These are phyloP conservation scores for Clonostachys chloroleuca DNA, from an alignment of 2,329 filamentous ascomycete genomes.

Conservation along the genomic window DNA sequence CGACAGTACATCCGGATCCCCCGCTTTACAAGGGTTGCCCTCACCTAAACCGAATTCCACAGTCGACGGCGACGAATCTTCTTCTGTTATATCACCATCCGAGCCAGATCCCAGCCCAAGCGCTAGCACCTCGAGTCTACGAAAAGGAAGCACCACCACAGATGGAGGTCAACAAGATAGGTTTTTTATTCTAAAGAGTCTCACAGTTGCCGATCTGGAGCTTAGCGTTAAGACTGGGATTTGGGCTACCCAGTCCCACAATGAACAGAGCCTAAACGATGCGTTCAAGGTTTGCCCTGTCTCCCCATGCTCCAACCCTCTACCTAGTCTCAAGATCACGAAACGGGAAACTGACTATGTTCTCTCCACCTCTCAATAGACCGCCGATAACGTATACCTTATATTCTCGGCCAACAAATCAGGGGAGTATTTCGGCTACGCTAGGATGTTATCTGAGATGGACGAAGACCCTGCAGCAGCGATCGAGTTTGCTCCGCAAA, in stretches of 20 bases:
- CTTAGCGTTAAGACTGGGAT: conserved; percentile 81
- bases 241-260: conserved; percentile 94
- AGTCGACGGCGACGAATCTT: not conserved
- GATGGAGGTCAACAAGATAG: conserved; percentile 51
- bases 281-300: conserved; percentile 66
- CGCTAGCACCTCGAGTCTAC: too few relatives aligned
- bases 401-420: conserved; percentile 98
- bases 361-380: conserved; percentile 36
- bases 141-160: not conserved
- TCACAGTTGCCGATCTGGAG: conserved; percentile 87
- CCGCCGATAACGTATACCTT: conserved; percentile 79
- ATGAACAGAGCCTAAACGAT: conserved; percentile 76
- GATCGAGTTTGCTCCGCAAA: conserved; percentile 64
- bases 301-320: not conserved
- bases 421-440: conserved; percentile 94
- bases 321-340: too few relatives aligned
- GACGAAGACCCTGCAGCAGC: conserved; percentile 69
- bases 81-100: not conserved
- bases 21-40: conserved; percentile 20
- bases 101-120: not conserved
- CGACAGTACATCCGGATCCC: conserved; percentile 37
- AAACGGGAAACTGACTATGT: too few relatives aligned
- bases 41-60: not conserved
- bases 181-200: conserved; percentile 90
- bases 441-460: conserved; percentile 82